Evolutionary conservation across 1,139 yeast genomes (phyloP), one percentile per base, ranked within the genome.

Genomic region (Hansenula lynferdii): DNA sequence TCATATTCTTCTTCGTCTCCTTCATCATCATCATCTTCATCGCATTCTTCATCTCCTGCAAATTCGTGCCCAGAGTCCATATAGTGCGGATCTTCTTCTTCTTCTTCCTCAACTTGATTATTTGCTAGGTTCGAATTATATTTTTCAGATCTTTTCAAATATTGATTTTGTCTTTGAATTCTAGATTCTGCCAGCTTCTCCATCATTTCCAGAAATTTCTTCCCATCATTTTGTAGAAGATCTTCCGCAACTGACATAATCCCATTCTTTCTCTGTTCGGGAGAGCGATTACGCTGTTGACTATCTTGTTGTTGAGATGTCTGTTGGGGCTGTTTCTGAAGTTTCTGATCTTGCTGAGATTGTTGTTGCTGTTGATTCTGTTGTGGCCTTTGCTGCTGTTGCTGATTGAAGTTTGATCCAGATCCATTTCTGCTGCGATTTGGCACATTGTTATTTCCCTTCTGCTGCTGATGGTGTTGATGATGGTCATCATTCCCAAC

Each of bases 171-270:
- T 35, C 55, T 45, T 30, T 47, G 52, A 26, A 51, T 48, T 15
- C 55, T 40, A 25, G 47, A 49, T 44, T 75, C 77, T 8, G 85
- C 83, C 28, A 84, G 65, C 39, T 77, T 71, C 54, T 84, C 95
- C 80, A 86, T 80, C 77, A 84, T 78, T 46, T 80, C 82, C 31
- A 86, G 73, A 51, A 85, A 85, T 39, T 78, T 72, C 49, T 72
- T 72, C 22, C 95, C 95, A 48, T 83, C 87, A 54, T 83, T 82
- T 45, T 76, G 77, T 41, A 85, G 65, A 24, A 86, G 61, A 54
- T 85, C 95, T 48, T 85, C 94, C 0, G 94, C 92, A 37, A 85
- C 83, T 12, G 76, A 72, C 37, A 80, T 67, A 19, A 80, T 55
- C 4, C 72, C 73, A 29, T 45, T 49, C 18, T 44, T 37, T 36